Base-by-base conservation (phyloP, 495 filamentous ascomycete genomes). In the Opeltia flavorubescens region DNA sequence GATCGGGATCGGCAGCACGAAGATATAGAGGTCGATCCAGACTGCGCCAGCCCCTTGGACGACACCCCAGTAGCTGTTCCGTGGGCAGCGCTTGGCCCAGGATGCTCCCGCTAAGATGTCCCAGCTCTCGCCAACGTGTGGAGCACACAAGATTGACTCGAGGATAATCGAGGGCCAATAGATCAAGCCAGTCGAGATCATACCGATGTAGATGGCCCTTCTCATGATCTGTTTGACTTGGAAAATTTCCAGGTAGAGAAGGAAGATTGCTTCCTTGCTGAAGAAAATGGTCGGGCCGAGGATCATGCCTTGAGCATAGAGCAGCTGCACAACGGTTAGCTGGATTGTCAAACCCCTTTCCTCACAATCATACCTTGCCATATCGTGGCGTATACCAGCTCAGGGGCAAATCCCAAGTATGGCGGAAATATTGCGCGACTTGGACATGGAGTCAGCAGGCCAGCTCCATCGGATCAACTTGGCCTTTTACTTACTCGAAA, bases 1-100 rank as follows among this genome's bases (percentile, higher is more conserved):
- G 9, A 59, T 48, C 17, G 62, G 61, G 18, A 65, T 43, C 1
- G 59, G 61, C 9, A 65, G 54, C 23, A 59, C 13, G 43, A 63
- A 63, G 11, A 63, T 48, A 18, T 60, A 48, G 6, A 65, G 33
- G 45, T 63, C 58, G 9, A 57, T 54, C 1, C 36, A 53, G 35
- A 63, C 59, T 39, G 57, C 51, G 12, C 62, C 36, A 9, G 48
- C 51, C 5, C 41, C 48, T 4, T 50, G 48, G 11, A 45, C 24
- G n/a, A 44, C 17, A 11, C 24, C 5, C 18, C 23, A 50, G 13
- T 11, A 20, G 15, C 12, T 12, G n/a, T n/a, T n/a, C n/a, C n/a
- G n/a, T n/a, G n/a, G n/a, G n/a, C n/a, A n/a, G 26, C 13, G 13
- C 5, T 45, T 46, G 2, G 12, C 8, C 41, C 42, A 50, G 0